These are phyloP conservation scores for Cladophialophora immunda DNA, from an alignment of 2,329 filamentous ascomycete genomes.

Conservation along the genomic window DNA sequence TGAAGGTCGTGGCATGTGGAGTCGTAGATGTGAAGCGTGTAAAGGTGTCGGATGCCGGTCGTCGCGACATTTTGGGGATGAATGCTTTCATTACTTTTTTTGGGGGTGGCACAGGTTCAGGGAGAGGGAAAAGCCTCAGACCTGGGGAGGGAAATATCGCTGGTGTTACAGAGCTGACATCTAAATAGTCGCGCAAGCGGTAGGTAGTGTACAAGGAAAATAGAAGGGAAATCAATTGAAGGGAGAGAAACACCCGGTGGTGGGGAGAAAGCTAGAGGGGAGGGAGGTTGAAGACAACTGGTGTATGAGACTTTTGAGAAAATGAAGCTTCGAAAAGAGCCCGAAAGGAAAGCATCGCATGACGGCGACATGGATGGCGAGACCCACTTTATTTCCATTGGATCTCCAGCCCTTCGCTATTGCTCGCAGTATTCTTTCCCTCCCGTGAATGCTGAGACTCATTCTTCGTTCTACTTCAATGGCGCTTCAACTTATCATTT, in stretches of 20 bases:
- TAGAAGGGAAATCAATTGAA: not conserved
- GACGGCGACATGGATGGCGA: not conserved
- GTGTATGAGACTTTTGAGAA: too few relatives aligned
- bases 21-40: slow-evolving; percentile 61
- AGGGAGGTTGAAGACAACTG: too few relatives aligned
- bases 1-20: slow-evolving; percentile 51
- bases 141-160: not conserved
- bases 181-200: not conserved
- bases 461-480: not conserved
- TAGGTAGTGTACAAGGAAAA: slow-evolving; percentile 9
- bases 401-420: not conserved
- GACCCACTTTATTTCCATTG: not conserved
- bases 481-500: too few relatives aligned
- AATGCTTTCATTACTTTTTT: slow-evolving; percentile 27
- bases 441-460: not conserved
- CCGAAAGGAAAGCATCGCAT: not conserved
- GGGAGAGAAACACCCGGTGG: not conserved
- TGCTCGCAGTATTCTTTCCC: too few relatives aligned
- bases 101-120: not conserved
- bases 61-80: slow-evolving; percentile 46
- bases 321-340: not conserved
- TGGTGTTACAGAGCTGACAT: slow-evolving; percentile 10
- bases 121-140: not conserved
- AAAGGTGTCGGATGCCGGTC: slow-evolving; percentile 53
- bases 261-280: too few relatives aligned